Conservation (phyloP, 2,329 filamentous ascomycete species). For the Verticillium nubilum region DNA sequence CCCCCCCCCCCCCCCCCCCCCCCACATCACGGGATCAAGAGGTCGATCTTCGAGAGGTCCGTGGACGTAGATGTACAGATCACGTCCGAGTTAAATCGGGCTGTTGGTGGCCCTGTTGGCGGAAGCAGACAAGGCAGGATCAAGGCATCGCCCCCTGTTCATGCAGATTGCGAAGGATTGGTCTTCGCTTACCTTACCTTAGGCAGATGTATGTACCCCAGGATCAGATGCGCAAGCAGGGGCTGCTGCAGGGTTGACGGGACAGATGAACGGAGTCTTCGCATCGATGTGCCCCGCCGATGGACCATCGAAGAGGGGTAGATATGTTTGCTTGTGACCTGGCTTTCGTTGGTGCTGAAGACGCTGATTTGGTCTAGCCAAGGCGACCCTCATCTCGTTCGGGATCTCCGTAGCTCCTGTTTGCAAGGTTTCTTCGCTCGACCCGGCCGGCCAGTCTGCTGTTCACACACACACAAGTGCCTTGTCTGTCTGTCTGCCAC, state of each 20-base stretch:
- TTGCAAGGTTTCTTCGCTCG: too few species aligned
- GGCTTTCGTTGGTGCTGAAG: not conserved
- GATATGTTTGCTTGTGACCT: not conserved
- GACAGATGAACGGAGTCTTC: not conserved
- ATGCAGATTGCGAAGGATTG: not conserved
- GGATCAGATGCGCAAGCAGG: not conserved
- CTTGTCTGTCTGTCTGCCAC: too few species aligned
- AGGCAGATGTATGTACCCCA: not conserved
- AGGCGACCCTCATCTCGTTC: not conserved
- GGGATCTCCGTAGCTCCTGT: not conserved
- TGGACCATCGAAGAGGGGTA: not conserved
- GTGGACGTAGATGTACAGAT: not conserved
- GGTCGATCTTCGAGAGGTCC: not conserved
- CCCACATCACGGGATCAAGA: not conserved
- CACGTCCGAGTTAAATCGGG: not conserved
- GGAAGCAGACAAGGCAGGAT: not conserved
- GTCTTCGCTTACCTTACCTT: not conserved
- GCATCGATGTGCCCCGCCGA: not conserved
- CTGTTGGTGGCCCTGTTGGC: not conserved
- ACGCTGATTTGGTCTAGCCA: not conserved
- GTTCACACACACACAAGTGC: not conserved
- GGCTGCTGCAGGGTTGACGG: not conserved
- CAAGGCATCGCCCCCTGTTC: not conserved
- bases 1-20: not conserved
- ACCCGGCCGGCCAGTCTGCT: too few species aligned